Conservation (phyloP, 352 stramenopile genomes). For the Phytophthora cryptogea region DNA sequence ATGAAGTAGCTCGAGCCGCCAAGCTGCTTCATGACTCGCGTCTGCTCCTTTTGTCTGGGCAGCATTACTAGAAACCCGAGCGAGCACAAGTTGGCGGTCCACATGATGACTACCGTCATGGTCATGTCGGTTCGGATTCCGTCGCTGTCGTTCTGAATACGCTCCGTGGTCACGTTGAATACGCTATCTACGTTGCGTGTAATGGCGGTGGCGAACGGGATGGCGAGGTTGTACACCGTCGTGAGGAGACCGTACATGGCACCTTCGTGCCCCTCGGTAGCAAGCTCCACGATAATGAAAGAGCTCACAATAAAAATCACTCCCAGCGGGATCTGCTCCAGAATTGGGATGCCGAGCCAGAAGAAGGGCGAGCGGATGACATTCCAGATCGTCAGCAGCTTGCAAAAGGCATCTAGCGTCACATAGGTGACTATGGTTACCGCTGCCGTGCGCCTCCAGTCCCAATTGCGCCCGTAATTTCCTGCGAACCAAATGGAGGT, state of each 20-base stretch:
- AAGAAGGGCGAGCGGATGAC: slow-evolving; percentile 55
- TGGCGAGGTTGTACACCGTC: slow-evolving; percentile 58
- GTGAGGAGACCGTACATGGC: slow-evolving; percentile 69
- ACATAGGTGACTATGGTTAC: slow-evolving; percentile 42
- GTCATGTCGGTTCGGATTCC: slow-evolving; percentile 50
- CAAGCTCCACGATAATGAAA: slow-evolving; percentile 67
- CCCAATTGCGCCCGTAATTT: slow-evolving; percentile 58
- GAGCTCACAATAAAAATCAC: slow-evolving; percentile 61
- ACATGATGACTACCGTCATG: slow-evolving; percentile 59
- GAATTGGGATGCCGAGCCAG: slow-evolving; percentile 47
- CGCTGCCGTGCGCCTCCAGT: slow-evolving; percentile 48
- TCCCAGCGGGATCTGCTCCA: slow-evolving; percentile 51
- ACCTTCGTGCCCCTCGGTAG: slow-evolving; percentile 57
- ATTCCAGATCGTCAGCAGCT: slow-evolving; percentile 56
- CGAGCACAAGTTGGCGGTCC: slow-evolving; percentile 53
- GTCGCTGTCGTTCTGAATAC: slow-evolving; percentile 55
- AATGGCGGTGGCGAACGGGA: slow-evolving; percentile 48
- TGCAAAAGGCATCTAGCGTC: slow-evolving; percentile 42
- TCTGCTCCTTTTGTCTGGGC: slow-evolving; percentile 66
- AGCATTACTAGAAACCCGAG: slow-evolving; percentile 55
- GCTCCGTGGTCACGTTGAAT: slow-evolving; percentile 50
- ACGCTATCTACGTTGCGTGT: slow-evolving; percentile 47
- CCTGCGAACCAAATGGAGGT: slow-evolving; percentile 51
- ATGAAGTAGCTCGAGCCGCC: slow-evolving; percentile 61
- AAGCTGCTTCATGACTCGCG: slow-evolving; percentile 61